Conservation (phyloP, 176 grass and related monocot genomes). For the Eragrostis nindensis region DNA sequence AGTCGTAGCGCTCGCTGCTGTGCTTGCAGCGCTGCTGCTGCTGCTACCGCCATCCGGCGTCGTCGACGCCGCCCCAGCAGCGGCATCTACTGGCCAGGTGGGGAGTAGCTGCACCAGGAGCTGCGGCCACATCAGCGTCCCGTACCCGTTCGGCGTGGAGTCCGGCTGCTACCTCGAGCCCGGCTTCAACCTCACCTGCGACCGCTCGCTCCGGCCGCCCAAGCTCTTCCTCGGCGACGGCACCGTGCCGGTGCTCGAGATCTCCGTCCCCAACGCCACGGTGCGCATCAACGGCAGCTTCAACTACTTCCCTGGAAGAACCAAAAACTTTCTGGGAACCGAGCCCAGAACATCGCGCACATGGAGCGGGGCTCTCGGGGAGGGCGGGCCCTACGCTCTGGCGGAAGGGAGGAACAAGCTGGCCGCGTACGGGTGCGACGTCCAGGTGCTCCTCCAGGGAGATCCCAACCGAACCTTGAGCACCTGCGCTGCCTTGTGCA, state of each 20-base stretch:
- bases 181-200: conserved; percentile 52
- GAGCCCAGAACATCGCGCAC: too few species aligned
- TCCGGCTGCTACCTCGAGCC: conserved; percentile 37
- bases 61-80: too few species aligned
- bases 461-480: too few species aligned
- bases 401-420: too few species aligned
- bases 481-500: not conserved
- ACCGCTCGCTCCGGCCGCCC: conserved; percentile 16
- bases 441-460: too few species aligned
- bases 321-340: too few species aligned
- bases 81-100: not conserved
- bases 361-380: too few species aligned
- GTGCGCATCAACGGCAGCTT: conserved; percentile 12
- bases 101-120: conserved; percentile 8
- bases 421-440: too few species aligned
- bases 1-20: too few species aligned
- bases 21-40: not conserved
- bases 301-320: too few species aligned
- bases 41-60: not conserved
- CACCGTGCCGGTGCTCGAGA: conserved; percentile 31
- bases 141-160: conserved; percentile 52
- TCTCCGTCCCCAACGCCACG: conserved; percentile 4
- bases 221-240: conserved; percentile 44
- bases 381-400: too few species aligned
- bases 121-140: conserved; percentile 45